Base-by-base conservation (phyloP, 2,329 filamentous ascomycete species). In the Cladosporium sp. region DNA sequence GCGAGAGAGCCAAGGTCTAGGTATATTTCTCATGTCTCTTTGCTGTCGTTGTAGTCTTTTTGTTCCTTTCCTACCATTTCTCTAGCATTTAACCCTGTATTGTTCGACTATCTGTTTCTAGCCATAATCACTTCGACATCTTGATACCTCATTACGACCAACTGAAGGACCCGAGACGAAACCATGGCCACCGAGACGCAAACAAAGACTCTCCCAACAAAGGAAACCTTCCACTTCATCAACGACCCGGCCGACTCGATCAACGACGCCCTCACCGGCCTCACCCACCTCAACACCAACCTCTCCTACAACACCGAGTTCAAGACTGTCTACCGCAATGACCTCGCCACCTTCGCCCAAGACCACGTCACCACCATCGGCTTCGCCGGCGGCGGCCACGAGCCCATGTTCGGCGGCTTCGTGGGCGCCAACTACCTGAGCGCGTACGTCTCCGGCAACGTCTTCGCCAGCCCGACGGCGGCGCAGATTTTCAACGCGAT, bases 401-500 rank as follows among this genome's bases (percentile, higher is more conserved):
- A 84, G 59, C 81, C 81, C 17, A 82, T 80, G 55, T 84, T 81
- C 76, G 72, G 79, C 2, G 82, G 82, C 48, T 85, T 84, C 58
- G 82, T 85, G 2, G 82, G 82, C 48, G 63, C 68, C 51, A 82
- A 82, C 61, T 73, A 84, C 67, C 74, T 85, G n/a, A 73, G 79
- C 1, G 80, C 80, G 4, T 77, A 80, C 4, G 82, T 82, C 4
- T 75, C 73, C 3, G 82, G 82, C 38, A 80, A 83, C 60, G 78
- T 85, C 56, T 85, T 85, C 56, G 82, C 82, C 13, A 80, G 76
- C 6, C 82, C 82, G 0, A 82, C 78, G 52, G 81, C 82, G 9
- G 80, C 79, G 53, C 82, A 85, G 65, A 81, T 85, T 50, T 64
- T 83, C 7, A 76, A 80, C 1, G 81, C 75, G 5, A 75, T 85